Conservation (phyloP, 805 yeast genomes). For the Teunomyces tritomae region DNA sequence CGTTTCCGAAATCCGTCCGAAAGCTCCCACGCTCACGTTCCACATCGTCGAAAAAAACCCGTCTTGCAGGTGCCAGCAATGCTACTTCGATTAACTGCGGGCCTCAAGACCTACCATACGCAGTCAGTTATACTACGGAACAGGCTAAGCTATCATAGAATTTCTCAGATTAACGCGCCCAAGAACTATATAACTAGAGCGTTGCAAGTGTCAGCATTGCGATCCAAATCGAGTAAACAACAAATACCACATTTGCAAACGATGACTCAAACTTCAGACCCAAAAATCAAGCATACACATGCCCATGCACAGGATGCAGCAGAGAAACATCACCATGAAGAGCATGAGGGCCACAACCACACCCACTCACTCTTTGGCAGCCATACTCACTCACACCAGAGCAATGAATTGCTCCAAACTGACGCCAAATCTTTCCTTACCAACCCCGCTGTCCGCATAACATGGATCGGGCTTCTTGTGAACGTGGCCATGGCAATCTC, state of each 20-base stretch:
- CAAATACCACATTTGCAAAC: constrained; percentile 1
- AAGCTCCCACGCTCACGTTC: constrained; percentile 1
- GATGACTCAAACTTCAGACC: neutral
- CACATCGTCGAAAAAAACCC: constrained; percentile 3
- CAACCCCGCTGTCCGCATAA: constrained; percentile 88
- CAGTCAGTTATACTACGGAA: neutral
- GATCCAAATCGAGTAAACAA: neutral
- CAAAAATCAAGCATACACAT: neutral
- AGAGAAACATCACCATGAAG: neutral
- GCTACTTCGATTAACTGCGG: constrained; percentile 1
- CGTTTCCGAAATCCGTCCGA: constrained; percentile 1
- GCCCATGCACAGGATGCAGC: neutral
- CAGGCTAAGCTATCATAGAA: neutral
- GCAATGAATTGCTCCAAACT: constrained; percentile 39
- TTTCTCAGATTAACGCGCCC: neutral
- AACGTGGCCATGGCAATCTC: constrained; percentile 84
- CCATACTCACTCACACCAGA: constrained; percentile 44
- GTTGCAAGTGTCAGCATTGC: neutral
- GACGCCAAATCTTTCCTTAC: constrained; percentile 24
- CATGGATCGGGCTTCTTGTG: constrained; percentile 85
- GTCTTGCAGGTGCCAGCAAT: neutral
- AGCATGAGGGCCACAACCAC: constrained; percentile 12
- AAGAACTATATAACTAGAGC: neutral
- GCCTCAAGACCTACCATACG: neutral
- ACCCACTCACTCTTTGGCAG: constrained; percentile 10